phyloP scores from a whole-genome alignment of 495 filamentous ascomycete species.

The Cercophora samala region DNA sequence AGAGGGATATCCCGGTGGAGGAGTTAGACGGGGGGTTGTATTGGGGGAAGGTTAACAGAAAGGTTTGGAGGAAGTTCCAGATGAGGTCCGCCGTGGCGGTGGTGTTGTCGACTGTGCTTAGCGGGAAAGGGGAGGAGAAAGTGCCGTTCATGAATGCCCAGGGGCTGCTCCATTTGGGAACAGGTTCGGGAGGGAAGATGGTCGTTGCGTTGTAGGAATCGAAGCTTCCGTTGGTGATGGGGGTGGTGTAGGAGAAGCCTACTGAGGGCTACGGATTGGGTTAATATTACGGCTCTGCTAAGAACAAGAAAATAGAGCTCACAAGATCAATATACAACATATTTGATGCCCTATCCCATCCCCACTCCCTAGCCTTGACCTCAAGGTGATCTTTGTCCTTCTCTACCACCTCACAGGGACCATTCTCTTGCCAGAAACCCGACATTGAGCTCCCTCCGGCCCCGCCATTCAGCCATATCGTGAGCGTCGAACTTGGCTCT shows the following conservation, averaged over 20 bases:
- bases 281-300: background rate
- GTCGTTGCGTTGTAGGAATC: constrained; percentile 36
- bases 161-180: constrained; percentile 28
- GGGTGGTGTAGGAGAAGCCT: constrained; percentile 55
- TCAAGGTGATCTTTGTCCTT: constrained; percentile 50
- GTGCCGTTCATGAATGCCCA: constrained; percentile 55
- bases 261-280: constrained; percentile 30
- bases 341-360: constrained; percentile 71
- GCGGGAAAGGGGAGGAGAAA: constrained; percentile 52
- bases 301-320: constrained; percentile 28
- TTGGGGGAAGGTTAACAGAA: constrained; percentile 62
- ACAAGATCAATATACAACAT: constrained; percentile 70
- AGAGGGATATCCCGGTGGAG: constrained; percentile 56
- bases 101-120: constrained; percentile 58
- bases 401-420: constrained; percentile 45
- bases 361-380: constrained; percentile 46
- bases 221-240: constrained; percentile 47
- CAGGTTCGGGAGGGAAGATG: constrained; percentile 28
- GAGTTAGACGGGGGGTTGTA: constrained; percentile 47
- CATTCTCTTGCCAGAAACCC: constrained; percentile 63
- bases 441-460: constrained; percentile 63
- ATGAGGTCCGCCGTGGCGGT: constrained; percentile 61
- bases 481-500: constrained; percentile 56
- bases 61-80: constrained; percentile 70
- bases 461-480: constrained; percentile 69